Percentiles rank a stretch among this genome's conserved stretches.
These are phyloP conservation scores for Coprinopsis marcescibilis DNA, from an alignment of 768 basidiomycete genomes.

Conservation along the genomic window DNA sequence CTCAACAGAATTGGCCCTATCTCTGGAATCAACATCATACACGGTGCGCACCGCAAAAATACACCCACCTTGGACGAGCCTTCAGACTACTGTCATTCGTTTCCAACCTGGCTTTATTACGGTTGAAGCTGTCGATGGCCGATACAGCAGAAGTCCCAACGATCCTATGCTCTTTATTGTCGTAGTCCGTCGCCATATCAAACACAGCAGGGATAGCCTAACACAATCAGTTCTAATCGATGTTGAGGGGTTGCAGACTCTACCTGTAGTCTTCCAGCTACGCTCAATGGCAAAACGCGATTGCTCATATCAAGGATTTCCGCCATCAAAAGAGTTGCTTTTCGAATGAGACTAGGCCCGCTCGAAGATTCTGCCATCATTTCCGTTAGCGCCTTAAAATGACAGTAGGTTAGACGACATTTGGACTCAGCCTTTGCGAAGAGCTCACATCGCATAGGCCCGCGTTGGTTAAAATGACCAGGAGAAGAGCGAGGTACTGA, in stretches of 20 bases:
- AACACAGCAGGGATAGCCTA: constrained; percentile 86
- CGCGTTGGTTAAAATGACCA: constrained; percentile 79
- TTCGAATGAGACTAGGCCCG: constrained; percentile 72
- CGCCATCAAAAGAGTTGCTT: constrained; percentile 87
- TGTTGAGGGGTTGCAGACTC: background rate
- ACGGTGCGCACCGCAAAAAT: background rate
- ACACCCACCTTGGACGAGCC: constrained; percentile 59
- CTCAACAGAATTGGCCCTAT: constrained; percentile 78
- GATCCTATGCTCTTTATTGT: constrained; percentile 70
- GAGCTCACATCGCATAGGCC: constrained; percentile 78
- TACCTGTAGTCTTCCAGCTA: constrained; percentile 85
- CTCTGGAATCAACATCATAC: background rate
- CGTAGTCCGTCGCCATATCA: constrained; percentile 74
- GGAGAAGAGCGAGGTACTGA: constrained; percentile 84
- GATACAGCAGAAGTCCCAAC: constrained; percentile 81
- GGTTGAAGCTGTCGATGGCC: constrained; percentile 88
- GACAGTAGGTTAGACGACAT: constrained; percentile 4
- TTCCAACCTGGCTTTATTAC: constrained; percentile 74
- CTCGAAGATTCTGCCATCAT: constrained; percentile 80
- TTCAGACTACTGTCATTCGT: constrained; percentile 40
- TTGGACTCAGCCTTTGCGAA: background rate
- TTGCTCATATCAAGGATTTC: constrained; percentile 89
- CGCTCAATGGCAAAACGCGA: constrained; percentile 71
- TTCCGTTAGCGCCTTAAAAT: constrained; percentile 65
- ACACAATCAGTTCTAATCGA: background rate